Conservation (phyloP, 495 filamentous ascomycete species). For the Aspergillus carlsbadensis region DNA sequence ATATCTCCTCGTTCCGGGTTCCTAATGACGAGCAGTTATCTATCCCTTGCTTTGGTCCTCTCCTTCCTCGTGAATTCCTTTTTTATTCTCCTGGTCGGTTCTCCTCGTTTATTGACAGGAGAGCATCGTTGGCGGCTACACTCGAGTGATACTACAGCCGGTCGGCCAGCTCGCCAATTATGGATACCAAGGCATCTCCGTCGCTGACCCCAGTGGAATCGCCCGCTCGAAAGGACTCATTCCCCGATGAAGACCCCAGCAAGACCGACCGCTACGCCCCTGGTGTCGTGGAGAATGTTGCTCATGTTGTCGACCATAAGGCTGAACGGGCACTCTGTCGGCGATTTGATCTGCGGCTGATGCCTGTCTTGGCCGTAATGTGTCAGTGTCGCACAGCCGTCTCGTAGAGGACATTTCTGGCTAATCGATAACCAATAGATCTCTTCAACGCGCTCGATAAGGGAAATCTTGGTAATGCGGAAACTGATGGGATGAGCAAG, state of each 20-base stretch:
- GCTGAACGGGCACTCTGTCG: constrained; percentile 63
- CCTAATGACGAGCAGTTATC: constrained; percentile 8
- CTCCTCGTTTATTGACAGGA: background rate
- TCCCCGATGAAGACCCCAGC: constrained; percentile 27
- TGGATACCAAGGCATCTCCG: constrained; percentile 11
- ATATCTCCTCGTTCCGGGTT: background rate
- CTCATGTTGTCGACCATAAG: constrained; percentile 39
- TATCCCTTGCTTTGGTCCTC: constrained; percentile 12
- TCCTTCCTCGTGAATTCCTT: background rate
- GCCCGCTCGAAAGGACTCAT: background rate
- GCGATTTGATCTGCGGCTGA: constrained; percentile 61
- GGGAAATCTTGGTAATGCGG: constrained; percentile 67
- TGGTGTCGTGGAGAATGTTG: constrained; percentile 36
- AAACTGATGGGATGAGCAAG: constrained; percentile 58
- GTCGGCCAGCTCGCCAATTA: background rate
- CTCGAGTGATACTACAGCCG: background rate
- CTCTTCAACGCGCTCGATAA: constrained; percentile 67
- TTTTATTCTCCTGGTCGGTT: too few species aligned
- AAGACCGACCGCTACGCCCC: constrained; percentile 31
- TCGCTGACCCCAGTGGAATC: constrained; percentile 6
- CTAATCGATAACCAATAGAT: constrained; percentile 26
- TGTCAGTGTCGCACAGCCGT: constrained; percentile 33
- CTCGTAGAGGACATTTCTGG: background rate
- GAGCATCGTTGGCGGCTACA: background rate
- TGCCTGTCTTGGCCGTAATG: constrained; percentile 65